Evolutionary conservation across 2,329 filamentous ascomycete genomes (phyloP).

Genomic region (Hypomyces rosellus): DNA sequence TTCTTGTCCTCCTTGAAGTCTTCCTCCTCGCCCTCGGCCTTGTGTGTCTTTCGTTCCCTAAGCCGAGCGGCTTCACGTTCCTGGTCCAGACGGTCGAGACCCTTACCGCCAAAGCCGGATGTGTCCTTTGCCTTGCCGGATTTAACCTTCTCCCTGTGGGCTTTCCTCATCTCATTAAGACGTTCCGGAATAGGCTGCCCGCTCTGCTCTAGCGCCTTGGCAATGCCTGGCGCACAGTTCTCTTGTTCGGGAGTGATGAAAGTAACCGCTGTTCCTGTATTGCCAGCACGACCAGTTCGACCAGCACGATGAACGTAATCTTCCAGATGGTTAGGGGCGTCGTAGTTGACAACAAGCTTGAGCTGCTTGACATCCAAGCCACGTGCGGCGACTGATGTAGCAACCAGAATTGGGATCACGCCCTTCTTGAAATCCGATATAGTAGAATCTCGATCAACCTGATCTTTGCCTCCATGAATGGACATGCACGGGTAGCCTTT

Average conservation of each 20-base stretch:
- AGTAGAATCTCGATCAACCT: slow-evolving; percentile 85
- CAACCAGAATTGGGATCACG: slow-evolving; percentile 81
- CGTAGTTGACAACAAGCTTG: slow-evolving; percentile 93
- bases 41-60: slow-evolving; percentile 82
- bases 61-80: slow-evolving; percentile 82
- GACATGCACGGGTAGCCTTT: slow-evolving; percentile 90
- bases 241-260: slow-evolving; percentile 91
- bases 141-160: slow-evolving; percentile 86
- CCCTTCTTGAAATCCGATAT: slow-evolving; percentile 93
- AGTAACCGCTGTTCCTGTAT: slow-evolving; percentile 89
- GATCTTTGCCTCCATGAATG: slow-evolving; percentile 90
- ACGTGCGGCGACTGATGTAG: slow-evolving; percentile 90
- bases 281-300: slow-evolving; percentile 88
- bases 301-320: slow-evolving; percentile 95
- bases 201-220: slow-evolving; percentile 88
- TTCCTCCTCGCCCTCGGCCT: slow-evolving; percentile 78
- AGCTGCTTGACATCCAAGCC: slow-evolving; percentile 94
- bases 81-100: slow-evolving; percentile 83
- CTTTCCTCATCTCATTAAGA: slow-evolving; percentile 58
- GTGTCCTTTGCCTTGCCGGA: slow-evolving; percentile 83
- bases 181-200: slow-evolving; percentile 73
- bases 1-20: slow-evolving; percentile 77
- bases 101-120: slow-evolving; percentile 91
- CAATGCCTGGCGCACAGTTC: slow-evolving; percentile 80
- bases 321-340: slow-evolving; percentile 88